Conservation (phyloP, 2,329 filamentous ascomycete species). For the Phaeophleospora eucalypticola region DNA sequence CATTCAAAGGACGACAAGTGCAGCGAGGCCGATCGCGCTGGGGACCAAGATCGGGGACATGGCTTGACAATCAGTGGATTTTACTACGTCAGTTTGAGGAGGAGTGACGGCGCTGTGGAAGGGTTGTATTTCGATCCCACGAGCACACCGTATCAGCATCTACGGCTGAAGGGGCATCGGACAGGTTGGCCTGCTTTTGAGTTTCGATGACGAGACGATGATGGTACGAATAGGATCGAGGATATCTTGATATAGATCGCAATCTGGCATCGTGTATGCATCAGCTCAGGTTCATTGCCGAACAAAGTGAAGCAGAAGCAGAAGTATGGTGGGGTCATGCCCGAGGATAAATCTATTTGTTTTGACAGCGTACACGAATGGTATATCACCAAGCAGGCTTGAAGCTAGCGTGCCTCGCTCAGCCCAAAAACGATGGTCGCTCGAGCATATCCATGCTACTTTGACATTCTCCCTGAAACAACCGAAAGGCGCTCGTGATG, state of each 20-base stretch:
- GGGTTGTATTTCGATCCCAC: slow-evolving; percentile 55
- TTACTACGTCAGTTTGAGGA: slow-evolving; percentile 49
- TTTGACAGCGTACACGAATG: too few relatives aligned
- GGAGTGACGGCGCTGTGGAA: slow-evolving; percentile 45
- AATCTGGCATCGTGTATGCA: too few relatives aligned
- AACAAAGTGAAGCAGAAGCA: too few relatives aligned
- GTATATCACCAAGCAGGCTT: too few relatives aligned
- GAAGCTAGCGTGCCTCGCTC: too few relatives aligned
- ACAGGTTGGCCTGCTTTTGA: slow-evolving; percentile 38
- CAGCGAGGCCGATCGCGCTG: slow-evolving; percentile 18
- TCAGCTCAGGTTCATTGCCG: too few relatives aligned
- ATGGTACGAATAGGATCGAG: background rate
- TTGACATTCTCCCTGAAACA: background rate
- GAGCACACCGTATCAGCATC: slow-evolving; percentile 51
- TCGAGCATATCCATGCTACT: background rate
- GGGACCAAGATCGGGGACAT: slow-evolving; percentile 34
- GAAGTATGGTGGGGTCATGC: too few relatives aligned
- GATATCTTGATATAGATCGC: background rate
- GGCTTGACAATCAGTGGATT: slow-evolving; percentile 53
- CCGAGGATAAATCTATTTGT: too few relatives aligned
- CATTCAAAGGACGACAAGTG: slow-evolving; percentile 29
- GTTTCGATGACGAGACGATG: slow-evolving; percentile 31
- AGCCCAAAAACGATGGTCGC: background rate
- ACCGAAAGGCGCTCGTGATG: background rate
- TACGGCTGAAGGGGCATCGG: slow-evolving; percentile 41